Evolutionary conservation across 1,284 basidiomycete species (phyloP).

Genomic region (Ceratobasidium theobromae): DNA sequence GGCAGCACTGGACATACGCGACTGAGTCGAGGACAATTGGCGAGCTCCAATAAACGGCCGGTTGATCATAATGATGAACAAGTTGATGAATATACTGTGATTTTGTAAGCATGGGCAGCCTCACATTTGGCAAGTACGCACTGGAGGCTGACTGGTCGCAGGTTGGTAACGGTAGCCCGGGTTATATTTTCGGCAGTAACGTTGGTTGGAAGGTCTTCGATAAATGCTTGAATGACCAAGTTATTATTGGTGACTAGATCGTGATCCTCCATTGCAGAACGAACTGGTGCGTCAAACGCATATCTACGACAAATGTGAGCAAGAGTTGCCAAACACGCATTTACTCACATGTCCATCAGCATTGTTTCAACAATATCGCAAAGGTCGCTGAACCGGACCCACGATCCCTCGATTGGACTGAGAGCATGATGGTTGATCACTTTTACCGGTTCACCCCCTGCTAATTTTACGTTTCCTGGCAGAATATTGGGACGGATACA

Average conservation of each 20-base stretch:
- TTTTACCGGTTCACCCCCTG: constrained; percentile 9
- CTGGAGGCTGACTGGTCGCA: constrained; percentile 12
- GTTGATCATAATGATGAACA: constrained; percentile 15
- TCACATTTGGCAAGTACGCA: not conserved
- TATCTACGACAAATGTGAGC: not conserved
- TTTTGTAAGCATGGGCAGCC: not conserved
- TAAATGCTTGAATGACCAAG: not conserved
- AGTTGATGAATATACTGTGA: constrained; percentile 20
- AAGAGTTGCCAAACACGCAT: not conserved
- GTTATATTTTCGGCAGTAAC: not conserved
- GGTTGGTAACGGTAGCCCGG: not conserved
- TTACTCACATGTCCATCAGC: constrained; percentile 8
- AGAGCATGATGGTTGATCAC: not conserved
- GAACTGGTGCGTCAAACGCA: not conserved
- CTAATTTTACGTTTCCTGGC: not conserved
- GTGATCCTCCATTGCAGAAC: constrained; percentile 3
- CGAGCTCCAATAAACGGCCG: constrained; percentile 8
- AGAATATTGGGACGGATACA: not conserved
- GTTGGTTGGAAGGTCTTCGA: not conserved
- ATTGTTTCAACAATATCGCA: constrained; percentile 23
- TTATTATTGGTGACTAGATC: constrained; percentile 5
- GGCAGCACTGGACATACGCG: not conserved
- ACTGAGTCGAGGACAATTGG: not conserved
- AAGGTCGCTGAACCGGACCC: not conserved
- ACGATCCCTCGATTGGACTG: not conserved